Evolutionary conservation across 1,139 yeast species (phyloP).

Genomic region (Pichia sp.): DNA sequence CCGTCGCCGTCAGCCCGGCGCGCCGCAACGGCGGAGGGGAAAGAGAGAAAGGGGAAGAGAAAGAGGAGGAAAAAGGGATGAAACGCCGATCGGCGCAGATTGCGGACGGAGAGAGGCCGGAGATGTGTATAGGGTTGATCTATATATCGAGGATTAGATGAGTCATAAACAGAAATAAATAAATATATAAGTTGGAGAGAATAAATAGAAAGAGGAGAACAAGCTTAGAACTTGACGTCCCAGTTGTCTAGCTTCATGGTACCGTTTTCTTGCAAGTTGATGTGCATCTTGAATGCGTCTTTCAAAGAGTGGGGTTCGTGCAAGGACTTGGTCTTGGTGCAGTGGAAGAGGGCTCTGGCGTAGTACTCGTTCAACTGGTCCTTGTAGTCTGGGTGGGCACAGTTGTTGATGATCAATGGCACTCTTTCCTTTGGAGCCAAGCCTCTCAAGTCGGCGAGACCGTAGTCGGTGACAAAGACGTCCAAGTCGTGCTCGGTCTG

Average conservation of each 20-base stretch:
- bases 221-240: slow-evolving; percentile 43
- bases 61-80: too few species aligned
- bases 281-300: slow-evolving; percentile 93
- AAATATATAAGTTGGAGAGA: background rate
- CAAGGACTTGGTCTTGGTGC: slow-evolving; percentile 67
- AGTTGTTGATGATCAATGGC: slow-evolving; percentile 72
- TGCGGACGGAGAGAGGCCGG: too few species aligned
- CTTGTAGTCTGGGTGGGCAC: slow-evolving; percentile 92
- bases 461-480: slow-evolving; percentile 89
- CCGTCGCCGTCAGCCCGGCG: too few species aligned
- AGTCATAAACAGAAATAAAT: slow-evolving; percentile 3
- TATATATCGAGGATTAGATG: background rate
- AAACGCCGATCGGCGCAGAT: too few species aligned
- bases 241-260: slow-evolving; percentile 90
- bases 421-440: slow-evolving; percentile 93
- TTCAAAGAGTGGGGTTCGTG: slow-evolving; percentile 92
- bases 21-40: too few species aligned
- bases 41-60: too few species aligned
- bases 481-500: slow-evolving; percentile 98
- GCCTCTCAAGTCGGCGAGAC: slow-evolving; percentile 95
- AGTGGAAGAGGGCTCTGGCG: slow-evolving; percentile 73
- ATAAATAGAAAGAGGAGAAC: background rate
- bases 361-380: slow-evolving; percentile 81
- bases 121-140: too few species aligned
- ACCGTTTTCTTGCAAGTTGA: slow-evolving; percentile 85